These are phyloP conservation scores for Mycena pura DNA, from an alignment of 768 basidiomycete species.

Conservation along the genomic window DNA sequence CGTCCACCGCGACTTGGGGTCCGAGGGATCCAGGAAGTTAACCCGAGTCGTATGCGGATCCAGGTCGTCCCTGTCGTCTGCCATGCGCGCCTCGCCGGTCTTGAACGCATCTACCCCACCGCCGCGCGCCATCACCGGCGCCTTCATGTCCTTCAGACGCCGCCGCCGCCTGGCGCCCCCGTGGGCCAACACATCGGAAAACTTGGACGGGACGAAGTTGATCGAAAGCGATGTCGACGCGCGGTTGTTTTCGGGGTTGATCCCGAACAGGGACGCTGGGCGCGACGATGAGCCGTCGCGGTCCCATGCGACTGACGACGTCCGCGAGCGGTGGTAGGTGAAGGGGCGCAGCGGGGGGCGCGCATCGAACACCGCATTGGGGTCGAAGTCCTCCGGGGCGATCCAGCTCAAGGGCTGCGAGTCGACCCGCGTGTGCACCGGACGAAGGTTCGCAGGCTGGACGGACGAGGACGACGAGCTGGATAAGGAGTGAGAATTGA, in stretches of 20 bases:
- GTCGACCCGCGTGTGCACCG: neutral
- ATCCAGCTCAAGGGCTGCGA: conserved; percentile 16
- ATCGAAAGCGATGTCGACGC: conserved; percentile 11
- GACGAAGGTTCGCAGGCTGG: neutral
- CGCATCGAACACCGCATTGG: neutral
- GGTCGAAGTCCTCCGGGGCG: conserved; percentile 19
- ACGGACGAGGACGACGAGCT: conserved; percentile 3
- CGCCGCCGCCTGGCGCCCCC: conserved; percentile 7
- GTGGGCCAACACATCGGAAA: neutral
- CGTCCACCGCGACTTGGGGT: conserved; percentile 16
- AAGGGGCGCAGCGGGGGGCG: no score
- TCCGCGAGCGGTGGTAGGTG: neutral
- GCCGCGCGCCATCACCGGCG: conserved; percentile 10
- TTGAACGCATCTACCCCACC: conserved; percentile 19
- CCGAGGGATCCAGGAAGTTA: conserved; percentile 13
- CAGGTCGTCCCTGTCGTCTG: conserved; percentile 21
- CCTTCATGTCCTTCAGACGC: neutral
- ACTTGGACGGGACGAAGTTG: conserved; percentile 20
- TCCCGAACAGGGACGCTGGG: neutral
- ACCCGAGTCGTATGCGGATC: neutral
- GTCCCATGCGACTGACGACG: neutral
- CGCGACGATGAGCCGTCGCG: neutral
- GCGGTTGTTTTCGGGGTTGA: neutral
- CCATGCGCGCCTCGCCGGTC: conserved; percentile 19
- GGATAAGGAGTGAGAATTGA: neutral